Evolutionary conservation across 345 rosid species (phyloP).

Genomic region (Hibiscus mutabilis): DNA sequence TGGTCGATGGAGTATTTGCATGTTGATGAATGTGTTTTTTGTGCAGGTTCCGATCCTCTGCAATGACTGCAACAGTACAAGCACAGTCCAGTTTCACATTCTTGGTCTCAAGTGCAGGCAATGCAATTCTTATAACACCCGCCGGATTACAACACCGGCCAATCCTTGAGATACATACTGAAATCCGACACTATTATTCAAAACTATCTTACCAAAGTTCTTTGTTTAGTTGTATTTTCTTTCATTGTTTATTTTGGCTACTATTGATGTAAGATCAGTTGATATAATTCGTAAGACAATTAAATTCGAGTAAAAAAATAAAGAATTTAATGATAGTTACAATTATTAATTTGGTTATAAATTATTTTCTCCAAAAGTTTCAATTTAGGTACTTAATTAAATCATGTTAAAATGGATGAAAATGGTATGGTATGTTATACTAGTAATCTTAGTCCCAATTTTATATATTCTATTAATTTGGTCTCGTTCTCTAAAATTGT

Average conservation of each 20-base stretch:
- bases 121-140: constrained; percentile 67
- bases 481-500: too few relatives aligned
- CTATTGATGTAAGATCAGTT: not conserved
- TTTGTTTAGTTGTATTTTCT: not conserved
- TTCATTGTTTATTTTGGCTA: not conserved
- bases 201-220: not conserved
- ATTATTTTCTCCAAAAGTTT: too few relatives aligned
- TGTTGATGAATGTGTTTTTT: not conserved
- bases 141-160: constrained; percentile 33
- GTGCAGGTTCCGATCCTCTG: constrained; percentile 65
- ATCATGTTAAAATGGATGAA: too few relatives aligned
- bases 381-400: too few relatives aligned
- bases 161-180: not conserved
- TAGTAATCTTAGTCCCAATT: too few relatives aligned
- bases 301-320: not conserved
- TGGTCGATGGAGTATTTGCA: not conserved
- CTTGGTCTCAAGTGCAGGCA: constrained; percentile 52
- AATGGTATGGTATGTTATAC: too few relatives aligned
- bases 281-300: not conserved
- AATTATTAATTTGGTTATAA: too few relatives aligned
- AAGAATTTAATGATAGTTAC: too few relatives aligned
- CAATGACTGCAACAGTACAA: constrained; percentile 63
- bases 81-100: constrained; percentile 50
- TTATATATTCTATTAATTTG: too few relatives aligned
- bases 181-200: not conserved